Evolutionary conservation across 2,329 filamentous ascomycete species (phyloP).

Genomic region (Microdochium bolleyi): DNA sequence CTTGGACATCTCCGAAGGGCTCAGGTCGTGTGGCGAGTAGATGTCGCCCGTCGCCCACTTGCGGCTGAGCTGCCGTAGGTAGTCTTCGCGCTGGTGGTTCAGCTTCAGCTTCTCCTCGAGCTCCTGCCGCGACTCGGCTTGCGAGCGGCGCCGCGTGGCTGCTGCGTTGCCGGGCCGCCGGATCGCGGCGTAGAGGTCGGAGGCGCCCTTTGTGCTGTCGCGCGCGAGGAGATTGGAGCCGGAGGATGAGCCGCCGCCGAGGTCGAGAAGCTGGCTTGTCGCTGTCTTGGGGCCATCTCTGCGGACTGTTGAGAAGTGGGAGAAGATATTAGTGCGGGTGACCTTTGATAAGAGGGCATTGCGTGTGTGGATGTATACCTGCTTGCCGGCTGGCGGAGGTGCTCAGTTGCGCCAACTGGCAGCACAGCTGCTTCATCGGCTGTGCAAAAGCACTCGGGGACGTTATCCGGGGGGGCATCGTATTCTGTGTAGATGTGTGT

Average conservation of each 20-base stretch:
- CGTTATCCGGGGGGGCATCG: slow-evolving; percentile 33
- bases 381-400: slow-evolving; percentile 11
- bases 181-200: slow-evolving; percentile 3
- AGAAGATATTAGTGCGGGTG: neutral
- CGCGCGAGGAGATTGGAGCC: slow-evolving; percentile 8
- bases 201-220: neutral
- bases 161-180: slow-evolving; percentile 18
- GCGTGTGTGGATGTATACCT: slow-evolving; percentile 10
- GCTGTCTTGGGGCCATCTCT: slow-evolving; percentile 5
- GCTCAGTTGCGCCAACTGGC: slow-evolving; percentile 14
- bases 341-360: neutral
- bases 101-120: slow-evolving; percentile 29
- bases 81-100: slow-evolving; percentile 38
- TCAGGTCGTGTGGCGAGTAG: slow-evolving; percentile 85
- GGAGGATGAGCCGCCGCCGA: neutral
- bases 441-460: slow-evolving; percentile 14
- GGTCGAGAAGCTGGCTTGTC: neutral
- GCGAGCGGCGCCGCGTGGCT: slow-evolving; percentile 9
- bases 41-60: slow-evolving; percentile 73
- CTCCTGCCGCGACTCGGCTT: slow-evolving; percentile 18
- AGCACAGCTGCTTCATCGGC: slow-evolving; percentile 4
- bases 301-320: slow-evolving; percentile 7
- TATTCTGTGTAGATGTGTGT: slow-evolving; percentile 6
- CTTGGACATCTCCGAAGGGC: slow-evolving; percentile 69
- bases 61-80: slow-evolving; percentile 58